A percentile compares a stretch with the other conserved stretches of the same genome.
Conservation (phyloP, 208 protist species). For the Leishmania arabica region DNA sequence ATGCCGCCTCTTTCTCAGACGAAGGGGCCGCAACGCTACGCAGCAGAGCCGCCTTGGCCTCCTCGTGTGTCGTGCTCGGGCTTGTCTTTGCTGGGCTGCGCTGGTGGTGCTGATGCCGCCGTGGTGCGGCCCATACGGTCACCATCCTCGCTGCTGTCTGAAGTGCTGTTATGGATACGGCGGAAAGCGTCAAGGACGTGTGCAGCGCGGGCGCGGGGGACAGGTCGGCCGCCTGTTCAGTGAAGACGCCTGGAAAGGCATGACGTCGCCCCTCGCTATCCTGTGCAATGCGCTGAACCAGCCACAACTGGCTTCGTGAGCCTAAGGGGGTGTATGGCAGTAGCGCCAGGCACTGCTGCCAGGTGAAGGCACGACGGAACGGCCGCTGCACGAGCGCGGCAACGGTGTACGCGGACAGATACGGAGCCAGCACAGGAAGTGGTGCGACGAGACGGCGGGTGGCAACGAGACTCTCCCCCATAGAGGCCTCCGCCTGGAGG, state of each 20-base stretch:
- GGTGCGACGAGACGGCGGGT: slow-evolving; percentile 26
- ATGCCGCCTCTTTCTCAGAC: not conserved
- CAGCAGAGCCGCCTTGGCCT: not conserved
- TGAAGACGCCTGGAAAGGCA: slow-evolving; percentile 7
- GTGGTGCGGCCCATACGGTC: slow-evolving; percentile 3
- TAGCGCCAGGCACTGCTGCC: slow-evolving; percentile 57
- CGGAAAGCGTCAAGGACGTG: not conserved
- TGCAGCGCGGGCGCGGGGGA: not conserved
- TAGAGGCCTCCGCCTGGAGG: slow-evolving; percentile 6
- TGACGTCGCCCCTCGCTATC: slow-evolving; percentile 34
- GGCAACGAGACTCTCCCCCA: slow-evolving; percentile 1
- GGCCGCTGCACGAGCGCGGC: slow-evolving; percentile 45
- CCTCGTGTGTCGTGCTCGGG: not conserved
- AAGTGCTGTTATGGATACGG: slow-evolving; percentile 18
- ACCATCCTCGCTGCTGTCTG: slow-evolving; percentile 15
- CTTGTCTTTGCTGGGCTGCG: not conserved
- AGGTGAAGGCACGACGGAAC: slow-evolving; percentile 41
- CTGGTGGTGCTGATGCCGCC: slow-evolving; percentile 4
- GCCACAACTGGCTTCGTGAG: slow-evolving; percentile 46
- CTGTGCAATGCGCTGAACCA: slow-evolving; percentile 62
- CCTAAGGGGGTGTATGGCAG: slow-evolving; percentile 61
- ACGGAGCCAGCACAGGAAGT: slow-evolving; percentile 45
- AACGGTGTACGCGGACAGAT: slow-evolving; percentile 54
- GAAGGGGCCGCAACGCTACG: not conserved
- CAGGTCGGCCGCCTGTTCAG: not conserved